These are phyloP conservation scores for Oemleria cerasiformis DNA, from an alignment of 306 rosid genomes.

Conservation along the genomic window DNA sequence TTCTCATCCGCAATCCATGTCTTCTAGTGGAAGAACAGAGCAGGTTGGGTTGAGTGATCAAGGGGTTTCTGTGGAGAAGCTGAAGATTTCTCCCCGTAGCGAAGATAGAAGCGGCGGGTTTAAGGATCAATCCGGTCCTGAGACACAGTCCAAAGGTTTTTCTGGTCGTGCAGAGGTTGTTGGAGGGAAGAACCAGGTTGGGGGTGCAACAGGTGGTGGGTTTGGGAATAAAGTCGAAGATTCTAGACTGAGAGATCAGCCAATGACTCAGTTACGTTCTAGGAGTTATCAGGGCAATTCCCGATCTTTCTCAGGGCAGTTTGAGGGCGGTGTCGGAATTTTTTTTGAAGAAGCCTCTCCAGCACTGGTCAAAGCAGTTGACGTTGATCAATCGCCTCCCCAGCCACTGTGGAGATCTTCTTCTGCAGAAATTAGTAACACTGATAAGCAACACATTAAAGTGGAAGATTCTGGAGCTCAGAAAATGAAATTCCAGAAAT, in stretches of 20 bases:
- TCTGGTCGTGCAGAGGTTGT: conserved; percentile 29
- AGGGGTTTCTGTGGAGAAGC: conserved; percentile 39
- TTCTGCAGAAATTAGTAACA: conserved; percentile 34
- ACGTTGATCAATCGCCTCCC: conserved; percentile 44
- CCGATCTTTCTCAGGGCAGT: conserved; percentile 72
- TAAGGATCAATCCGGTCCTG: conserved; percentile 28
- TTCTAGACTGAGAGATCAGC: conserved; percentile 45
- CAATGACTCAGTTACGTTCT: conserved; percentile 42
- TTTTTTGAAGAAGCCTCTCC: conserved; percentile 42
- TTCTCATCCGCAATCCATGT: conserved; percentile 29
- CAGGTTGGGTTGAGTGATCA: conserved; percentile 42
- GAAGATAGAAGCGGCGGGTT: conserved; percentile 32
- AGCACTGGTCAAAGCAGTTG: conserved; percentile 31
- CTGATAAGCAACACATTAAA: conserved; percentile 31
- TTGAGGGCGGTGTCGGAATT: conserved; percentile 57
- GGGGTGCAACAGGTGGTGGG: conserved; percentile 38
- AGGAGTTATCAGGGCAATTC: conserved; percentile 60
- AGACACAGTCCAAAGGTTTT: conserved; percentile 31
- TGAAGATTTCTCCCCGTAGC: conserved; percentile 3
- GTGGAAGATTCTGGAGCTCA: conserved; percentile 48
- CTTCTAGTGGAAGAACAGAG: conserved; percentile 29
- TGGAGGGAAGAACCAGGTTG: conserved; percentile 20
- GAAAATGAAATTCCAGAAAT: conserved; percentile 56
- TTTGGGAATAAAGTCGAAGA: conserved; percentile 40
- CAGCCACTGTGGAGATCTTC: conserved; percentile 47